phyloP scores from a whole-genome alignment of 2,329 filamentous ascomycete genomes.

The Fusarium sterilihyphosum region DNA sequence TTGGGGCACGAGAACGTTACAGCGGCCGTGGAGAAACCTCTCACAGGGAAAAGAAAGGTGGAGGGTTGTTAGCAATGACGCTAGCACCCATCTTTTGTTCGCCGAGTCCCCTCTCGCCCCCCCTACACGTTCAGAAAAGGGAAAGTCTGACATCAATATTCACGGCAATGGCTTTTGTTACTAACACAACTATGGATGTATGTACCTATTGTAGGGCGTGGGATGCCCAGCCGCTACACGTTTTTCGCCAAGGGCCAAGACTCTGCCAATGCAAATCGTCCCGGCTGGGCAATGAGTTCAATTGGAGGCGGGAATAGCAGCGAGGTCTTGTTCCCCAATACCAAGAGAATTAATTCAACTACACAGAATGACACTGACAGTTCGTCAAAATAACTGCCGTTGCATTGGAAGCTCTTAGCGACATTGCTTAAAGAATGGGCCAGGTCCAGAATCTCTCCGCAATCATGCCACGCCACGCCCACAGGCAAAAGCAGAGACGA shows the following conservation, averaged over 20 bases:
- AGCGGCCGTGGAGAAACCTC: constrained; percentile 9
- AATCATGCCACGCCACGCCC: constrained; percentile 9
- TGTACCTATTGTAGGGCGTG: background rate
- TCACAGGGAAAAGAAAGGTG: background rate
- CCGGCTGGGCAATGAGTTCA: constrained; percentile 22
- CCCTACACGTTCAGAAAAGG: background rate
- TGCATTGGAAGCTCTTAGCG: background rate
- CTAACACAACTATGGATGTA: background rate
- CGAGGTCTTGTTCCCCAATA: constrained; percentile 11
- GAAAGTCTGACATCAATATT: background rate
- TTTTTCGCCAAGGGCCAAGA: constrained; percentile 33
- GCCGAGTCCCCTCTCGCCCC: background rate
- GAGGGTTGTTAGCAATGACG: background rate
- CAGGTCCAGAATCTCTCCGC: constrained; percentile 23
- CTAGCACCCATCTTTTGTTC: constrained; percentile 13
- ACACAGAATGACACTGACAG: background rate
- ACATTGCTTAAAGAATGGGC: constrained; percentile 25
- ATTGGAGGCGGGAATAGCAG: constrained; percentile 40
- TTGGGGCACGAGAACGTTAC: constrained; percentile 10
- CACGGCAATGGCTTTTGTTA: background rate
- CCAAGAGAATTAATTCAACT: background rate
- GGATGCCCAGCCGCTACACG: constrained; percentile 25
- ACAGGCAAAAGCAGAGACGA: background rate
- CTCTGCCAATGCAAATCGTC: constrained; percentile 19
- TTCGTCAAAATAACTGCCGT: background rate